Evolutionary conservation across 2,329 filamentous ascomycete species (phyloP).

Genomic region (Trichophyton equinum): DNA sequence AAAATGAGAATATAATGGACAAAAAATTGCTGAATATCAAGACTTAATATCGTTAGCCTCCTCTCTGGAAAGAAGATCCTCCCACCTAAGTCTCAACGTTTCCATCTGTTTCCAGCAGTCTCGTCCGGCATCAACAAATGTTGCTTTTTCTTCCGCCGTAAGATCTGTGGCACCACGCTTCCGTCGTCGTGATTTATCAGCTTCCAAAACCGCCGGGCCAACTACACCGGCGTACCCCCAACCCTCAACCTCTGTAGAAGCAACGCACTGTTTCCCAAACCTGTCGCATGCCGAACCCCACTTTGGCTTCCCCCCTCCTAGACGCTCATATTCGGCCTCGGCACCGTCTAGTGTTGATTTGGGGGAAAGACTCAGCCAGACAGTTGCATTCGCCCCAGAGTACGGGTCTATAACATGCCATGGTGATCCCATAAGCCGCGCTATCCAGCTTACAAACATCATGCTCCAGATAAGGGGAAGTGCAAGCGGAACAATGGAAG

Average conservation of each 20-base stretch:
- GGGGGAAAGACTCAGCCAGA: constrained; percentile 63
- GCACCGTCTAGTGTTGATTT: constrained; percentile 33
- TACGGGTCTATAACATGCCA: constrained; percentile 78
- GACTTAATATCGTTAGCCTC: constrained; percentile 13
- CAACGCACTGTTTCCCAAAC: constrained; percentile 47
- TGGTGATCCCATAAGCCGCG: constrained; percentile 66
- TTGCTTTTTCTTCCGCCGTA: constrained; percentile 34
- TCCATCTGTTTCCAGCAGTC: constrained; percentile 34
- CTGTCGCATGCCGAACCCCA: constrained; percentile 68
- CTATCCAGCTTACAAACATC: constrained; percentile 53
- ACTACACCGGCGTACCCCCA: constrained; percentile 58
- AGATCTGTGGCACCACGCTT: constrained; percentile 46
- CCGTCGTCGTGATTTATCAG: constrained; percentile 43
- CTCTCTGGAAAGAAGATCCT: constrained; percentile 25
- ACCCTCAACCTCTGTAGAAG: constrained; percentile 70
- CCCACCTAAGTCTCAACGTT: constrained; percentile 30
- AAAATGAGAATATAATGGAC: background rate
- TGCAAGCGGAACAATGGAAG: constrained; percentile 64
- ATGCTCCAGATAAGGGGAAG: constrained; percentile 59
- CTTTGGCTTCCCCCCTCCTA: constrained; percentile 53
- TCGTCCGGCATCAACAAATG: constrained; percentile 31
- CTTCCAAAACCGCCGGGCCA: constrained; percentile 39
- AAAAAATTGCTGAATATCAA: background rate
- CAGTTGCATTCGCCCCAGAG: constrained; percentile 59
- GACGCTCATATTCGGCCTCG: constrained; percentile 40